phyloP scores from a whole-genome alignment of 306 rosid genomes.

The Morella rubra region DNA sequence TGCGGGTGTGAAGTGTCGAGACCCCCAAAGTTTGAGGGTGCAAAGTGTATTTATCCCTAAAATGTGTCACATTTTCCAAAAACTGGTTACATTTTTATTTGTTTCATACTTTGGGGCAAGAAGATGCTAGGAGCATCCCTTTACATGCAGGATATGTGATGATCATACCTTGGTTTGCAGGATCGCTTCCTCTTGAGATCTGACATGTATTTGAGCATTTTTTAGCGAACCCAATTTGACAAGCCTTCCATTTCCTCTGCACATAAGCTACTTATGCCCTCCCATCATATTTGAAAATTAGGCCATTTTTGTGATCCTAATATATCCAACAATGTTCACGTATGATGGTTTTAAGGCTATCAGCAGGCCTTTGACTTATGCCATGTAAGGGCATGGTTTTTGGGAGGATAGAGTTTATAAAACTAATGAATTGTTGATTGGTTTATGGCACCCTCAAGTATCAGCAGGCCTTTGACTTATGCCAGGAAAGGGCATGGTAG shows the following conservation, averaged over 20 bases:
- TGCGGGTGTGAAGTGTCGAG: too few species aligned
- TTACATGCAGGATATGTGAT: not conserved
- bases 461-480: not conserved
- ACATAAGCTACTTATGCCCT: not conserved
- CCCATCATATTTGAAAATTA: constrained; percentile 1
- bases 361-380: not conserved
- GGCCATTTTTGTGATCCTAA: not conserved
- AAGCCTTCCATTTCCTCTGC: not conserved
- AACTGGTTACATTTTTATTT: not conserved
- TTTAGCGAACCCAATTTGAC: not conserved
- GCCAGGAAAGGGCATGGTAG: not conserved
- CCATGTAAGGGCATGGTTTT: not conserved
- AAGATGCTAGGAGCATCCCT: constrained; percentile 8
- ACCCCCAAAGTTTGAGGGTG: too few species aligned
- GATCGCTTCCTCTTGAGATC: constrained; percentile 2
- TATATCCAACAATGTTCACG: not conserved
- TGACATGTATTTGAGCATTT: not conserved
- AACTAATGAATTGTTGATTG: not conserved
- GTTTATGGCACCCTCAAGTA: not conserved
- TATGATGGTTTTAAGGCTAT: not conserved
- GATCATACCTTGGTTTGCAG: not conserved
- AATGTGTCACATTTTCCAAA: constrained; percentile 10
- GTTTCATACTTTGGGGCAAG: not conserved
- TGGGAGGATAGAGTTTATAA: not conserved
- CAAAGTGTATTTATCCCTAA: too few species aligned